Conservation (phyloP, 2,329 filamentous ascomycete genomes). For the Beauveria pseudobassiana region DNA sequence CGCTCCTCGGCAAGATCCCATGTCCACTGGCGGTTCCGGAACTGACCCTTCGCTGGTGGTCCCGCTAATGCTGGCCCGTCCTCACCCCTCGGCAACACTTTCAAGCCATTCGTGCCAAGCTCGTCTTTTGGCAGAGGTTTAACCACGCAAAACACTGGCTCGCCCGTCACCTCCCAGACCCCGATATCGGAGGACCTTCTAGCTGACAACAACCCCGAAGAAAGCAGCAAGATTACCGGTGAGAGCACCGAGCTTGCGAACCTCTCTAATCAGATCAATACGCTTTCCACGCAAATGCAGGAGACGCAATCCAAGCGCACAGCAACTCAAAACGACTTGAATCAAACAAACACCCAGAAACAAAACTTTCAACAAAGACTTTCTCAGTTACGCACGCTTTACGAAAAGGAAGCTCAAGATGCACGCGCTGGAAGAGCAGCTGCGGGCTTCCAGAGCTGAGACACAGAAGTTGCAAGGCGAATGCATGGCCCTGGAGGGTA, state of each 20-base stretch:
- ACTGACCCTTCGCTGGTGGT: slow-evolving; percentile 54
- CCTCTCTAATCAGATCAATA: slow-evolving; percentile 89
- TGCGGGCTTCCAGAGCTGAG: slow-evolving; percentile 67
- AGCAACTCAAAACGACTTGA: slow-evolving; percentile 73
- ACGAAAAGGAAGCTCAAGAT: slow-evolving; percentile 87
- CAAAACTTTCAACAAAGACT: slow-evolving; percentile 86
- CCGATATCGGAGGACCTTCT: slow-evolving; percentile 72
- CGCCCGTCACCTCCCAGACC: slow-evolving; percentile 35
- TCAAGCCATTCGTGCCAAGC: slow-evolving; percentile 87
- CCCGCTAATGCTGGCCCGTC: slow-evolving; percentile 47
- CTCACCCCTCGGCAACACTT: slow-evolving; percentile 44
- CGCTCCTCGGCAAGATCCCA: slow-evolving; percentile 50
- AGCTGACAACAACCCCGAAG: slow-evolving; percentile 82
- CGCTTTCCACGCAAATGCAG: slow-evolving; percentile 87
- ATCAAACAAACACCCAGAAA: slow-evolving; percentile 77
- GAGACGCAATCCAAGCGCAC: slow-evolving; percentile 78
- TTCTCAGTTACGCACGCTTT: slow-evolving; percentile 76
- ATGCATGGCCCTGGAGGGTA: slow-evolving; percentile 73
- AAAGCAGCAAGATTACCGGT: slow-evolving; percentile 77
- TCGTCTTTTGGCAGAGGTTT: slow-evolving; percentile 86
- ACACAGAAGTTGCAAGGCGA: slow-evolving; percentile 80
- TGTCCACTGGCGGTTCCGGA: slow-evolving; percentile 69
- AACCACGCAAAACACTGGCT: slow-evolving; percentile 68
- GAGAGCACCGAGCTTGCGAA: slow-evolving; percentile 93
- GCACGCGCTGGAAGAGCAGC: slow-evolving; percentile 81